Evolutionary conservation across 148 eudicot species (phyloP).

Genomic region (Persicaria maculosa): DNA sequence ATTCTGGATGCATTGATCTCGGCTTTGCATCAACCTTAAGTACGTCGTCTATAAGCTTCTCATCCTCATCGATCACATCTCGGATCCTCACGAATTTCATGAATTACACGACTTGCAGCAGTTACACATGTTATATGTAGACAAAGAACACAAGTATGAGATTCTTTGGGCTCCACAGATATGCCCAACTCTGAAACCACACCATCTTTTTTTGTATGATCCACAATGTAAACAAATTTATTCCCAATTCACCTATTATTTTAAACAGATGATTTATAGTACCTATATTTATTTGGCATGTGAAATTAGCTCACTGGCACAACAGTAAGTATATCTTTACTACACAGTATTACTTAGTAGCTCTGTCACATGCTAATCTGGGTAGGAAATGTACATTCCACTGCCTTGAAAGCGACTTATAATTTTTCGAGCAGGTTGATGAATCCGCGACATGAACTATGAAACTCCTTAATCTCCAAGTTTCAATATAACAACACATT

Average conservation of each 20-base stretch:
- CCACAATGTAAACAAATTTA: not conserved
- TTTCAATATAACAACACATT: not conserved
- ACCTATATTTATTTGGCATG: not conserved
- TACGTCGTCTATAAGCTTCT: not conserved
- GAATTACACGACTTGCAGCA: no score
- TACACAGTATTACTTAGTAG: not conserved
- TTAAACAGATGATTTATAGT: not conserved
- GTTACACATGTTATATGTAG: no score
- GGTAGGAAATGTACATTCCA: not conserved
- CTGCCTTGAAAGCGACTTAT: not conserved
- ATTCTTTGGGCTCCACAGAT: not conserved
- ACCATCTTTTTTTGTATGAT: no score
- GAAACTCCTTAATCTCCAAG: not conserved
- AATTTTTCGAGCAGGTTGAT: not conserved
- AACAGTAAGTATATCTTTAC: not conserved
- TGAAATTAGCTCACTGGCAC: not conserved
- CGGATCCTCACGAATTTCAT: no score
- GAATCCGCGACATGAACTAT: not conserved
- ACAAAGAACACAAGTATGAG: not conserved
- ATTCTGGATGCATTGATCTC: no score
- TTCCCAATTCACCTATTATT: not conserved
- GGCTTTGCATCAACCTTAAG: not conserved
- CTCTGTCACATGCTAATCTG: not conserved
- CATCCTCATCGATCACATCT: not conserved
- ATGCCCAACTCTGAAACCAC: no score